phyloP scores from a whole-genome alignment of 2,329 filamentous ascomycete genomes.

The Nigrospora sphaerica region DNA sequence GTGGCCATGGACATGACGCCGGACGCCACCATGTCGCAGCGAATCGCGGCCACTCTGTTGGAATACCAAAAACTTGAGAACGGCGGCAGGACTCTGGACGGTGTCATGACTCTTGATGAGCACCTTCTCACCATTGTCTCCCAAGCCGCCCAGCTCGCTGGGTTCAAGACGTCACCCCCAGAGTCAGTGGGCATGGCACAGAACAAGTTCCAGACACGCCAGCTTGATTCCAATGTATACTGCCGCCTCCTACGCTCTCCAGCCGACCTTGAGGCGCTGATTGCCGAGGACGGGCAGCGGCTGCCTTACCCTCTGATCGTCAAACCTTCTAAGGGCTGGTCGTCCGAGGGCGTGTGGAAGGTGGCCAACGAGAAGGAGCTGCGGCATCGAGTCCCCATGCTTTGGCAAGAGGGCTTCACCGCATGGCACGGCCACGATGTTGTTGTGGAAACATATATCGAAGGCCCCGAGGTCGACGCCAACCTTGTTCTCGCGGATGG shows the following conservation, averaged over 20 bases:
- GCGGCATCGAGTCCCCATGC: conserved; percentile 5
- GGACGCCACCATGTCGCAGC: conserved; percentile 9
- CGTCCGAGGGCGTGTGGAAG: conserved; percentile 18
- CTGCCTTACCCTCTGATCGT: conserved; percentile 17
- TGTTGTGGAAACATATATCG: conserved; percentile 17
- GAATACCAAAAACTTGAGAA: background rate
- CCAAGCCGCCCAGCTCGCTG: conserved; percentile 11
- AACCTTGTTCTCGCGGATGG: conserved; percentile 17
- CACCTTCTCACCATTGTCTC: conserved; percentile 14
- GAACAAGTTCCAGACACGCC: conserved; percentile 13
- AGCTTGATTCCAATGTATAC: background rate
- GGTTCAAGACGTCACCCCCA: conserved; percentile 11
- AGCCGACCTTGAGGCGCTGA: conserved; percentile 10
- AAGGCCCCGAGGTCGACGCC: conserved; percentile 19
- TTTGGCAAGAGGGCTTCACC: background rate
- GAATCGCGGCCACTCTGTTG: conserved; percentile 9
- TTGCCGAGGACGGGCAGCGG: conserved; percentile 10
- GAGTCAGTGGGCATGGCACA: conserved; percentile 16
- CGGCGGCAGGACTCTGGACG: conserved; percentile 13
- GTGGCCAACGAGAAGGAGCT: conserved; percentile 10
- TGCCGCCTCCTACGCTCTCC: conserved; percentile 13
- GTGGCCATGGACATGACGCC: conserved; percentile 13
- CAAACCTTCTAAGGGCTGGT: conserved; percentile 17
- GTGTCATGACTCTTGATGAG: conserved; percentile 16
- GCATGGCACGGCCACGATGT: conserved; percentile 10